Base-by-base conservation (phyloP, 495 filamentous ascomycete genomes). In the Echria macrotheca region DNA sequence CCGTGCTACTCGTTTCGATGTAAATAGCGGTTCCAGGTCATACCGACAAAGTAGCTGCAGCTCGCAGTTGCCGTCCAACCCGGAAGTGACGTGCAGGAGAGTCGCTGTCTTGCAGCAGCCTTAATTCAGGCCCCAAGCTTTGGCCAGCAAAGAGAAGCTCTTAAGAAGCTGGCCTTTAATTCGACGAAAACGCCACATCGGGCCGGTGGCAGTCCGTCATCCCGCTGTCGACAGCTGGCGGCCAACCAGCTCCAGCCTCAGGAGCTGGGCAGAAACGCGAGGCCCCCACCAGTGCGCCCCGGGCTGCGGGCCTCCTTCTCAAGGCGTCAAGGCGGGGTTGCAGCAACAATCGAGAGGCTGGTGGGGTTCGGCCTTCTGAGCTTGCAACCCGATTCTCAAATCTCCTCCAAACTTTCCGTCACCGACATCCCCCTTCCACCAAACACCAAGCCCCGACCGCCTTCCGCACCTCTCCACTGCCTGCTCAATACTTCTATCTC, bases 271-370 rank as follows among this genome's bases (percentile, higher is more conserved):
- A 33, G n/a, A 46, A 33, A 46, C 44, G 31, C 31, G 31, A 46
- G 19, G 17, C 19, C 11, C 31, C 44, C 29, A 46, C 28, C 18
- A 46, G 44, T 17, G 0, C 21, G 18, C 44, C 21, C 31, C 38
- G 32, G 24, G 12, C 33, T 5, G 46, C 22, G 33, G 35, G 32
- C 35, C 44, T 39, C 46, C 26, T 48, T 19, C 21, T 46, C 44
- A 46, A 46, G 44, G 44, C 35, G 23, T 38, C 52, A 53, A 57
- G 56, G 57, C 55, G 57, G 60, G 60, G 57, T 60, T 58, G 50
- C 54, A 60, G 60, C 57, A 58, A 57, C 57, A 63, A 65, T 65
- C 62, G 59, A 63, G 59, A 65, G 62, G 62, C 62, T 65, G 62
- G 62, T 65, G 62, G 62, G 62, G 62, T 65, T 59, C 51, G 61